Evolutionary conservation across 768 basidiomycete genomes (phyloP).

Genomic region (Mrakia gelida): DNA sequence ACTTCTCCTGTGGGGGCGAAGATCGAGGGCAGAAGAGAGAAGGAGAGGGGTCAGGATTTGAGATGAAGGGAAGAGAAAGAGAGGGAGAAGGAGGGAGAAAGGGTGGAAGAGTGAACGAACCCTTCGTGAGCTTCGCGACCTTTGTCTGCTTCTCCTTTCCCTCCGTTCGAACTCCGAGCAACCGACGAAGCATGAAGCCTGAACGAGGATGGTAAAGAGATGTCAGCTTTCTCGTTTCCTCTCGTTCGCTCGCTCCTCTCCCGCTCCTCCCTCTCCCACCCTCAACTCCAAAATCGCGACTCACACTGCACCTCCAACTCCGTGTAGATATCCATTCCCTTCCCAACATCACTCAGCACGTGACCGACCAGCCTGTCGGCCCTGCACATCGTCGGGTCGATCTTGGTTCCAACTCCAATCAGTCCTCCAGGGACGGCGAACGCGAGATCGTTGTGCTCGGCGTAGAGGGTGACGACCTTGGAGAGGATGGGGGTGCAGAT

Average conservation of each 20-base stretch:
- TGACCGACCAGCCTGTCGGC: constrained; percentile 96
- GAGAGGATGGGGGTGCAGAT: constrained; percentile 92
- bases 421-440: constrained; percentile 97
- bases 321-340: constrained; percentile 87
- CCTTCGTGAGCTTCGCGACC: constrained; percentile 38
- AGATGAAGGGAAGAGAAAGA: neutral
- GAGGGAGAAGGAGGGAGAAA: too few relatives aligned
- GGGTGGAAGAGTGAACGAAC: constrained; percentile 5
- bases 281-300: constrained; percentile 20
- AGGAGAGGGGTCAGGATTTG: neutral
- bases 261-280: neutral
- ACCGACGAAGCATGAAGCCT: constrained; percentile 90
- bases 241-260: neutral
- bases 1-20: constrained; percentile 20
- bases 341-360: constrained; percentile 89
- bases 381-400: constrained; percentile 93
- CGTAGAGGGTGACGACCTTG: constrained; percentile 81
- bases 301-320: constrained; percentile 47
- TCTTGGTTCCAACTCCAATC: constrained; percentile 96
- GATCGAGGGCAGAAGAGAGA: too few relatives aligned
- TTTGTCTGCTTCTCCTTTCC: constrained; percentile 95
- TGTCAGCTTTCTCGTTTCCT: neutral
- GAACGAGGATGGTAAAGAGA: constrained; percentile 13
- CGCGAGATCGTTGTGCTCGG: constrained; percentile 87
- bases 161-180: constrained; percentile 97